phyloP scores from a whole-genome alignment of 495 filamentous ascomycete genomes.

The Penicillium taxi region DNA sequence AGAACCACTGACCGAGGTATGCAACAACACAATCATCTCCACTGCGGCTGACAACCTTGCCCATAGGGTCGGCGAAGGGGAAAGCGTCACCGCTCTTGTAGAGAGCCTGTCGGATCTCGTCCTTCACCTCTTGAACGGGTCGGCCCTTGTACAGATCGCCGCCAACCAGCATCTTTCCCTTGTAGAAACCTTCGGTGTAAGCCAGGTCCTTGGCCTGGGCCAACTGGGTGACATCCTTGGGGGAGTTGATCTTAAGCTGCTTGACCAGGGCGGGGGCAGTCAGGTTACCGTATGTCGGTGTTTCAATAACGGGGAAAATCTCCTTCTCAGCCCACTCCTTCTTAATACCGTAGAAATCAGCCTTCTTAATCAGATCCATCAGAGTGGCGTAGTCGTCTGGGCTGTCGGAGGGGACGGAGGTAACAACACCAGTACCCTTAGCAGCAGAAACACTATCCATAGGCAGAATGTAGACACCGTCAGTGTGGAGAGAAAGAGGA shows the following conservation, averaged over 20 bases:
- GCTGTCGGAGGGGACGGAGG: conserved; percentile 88
- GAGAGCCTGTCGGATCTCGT: conserved; percentile 72
- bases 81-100: conserved; percentile 77
- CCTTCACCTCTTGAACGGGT: conserved; percentile 77
- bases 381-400: conserved; percentile 93
- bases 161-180: conserved; percentile 82
- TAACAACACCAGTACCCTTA: conserved; percentile 96
- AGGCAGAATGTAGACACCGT: conserved; percentile 78
- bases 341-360: conserved; percentile 94
- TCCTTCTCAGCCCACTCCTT: conserved; percentile 94
- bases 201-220: conserved; percentile 91
- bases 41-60: conserved; percentile 74
- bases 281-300: conserved; percentile 79
- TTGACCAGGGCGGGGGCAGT: conserved; percentile 78
- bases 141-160: conserved; percentile 87
- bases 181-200: conserved; percentile 97
- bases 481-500: conserved; percentile 78
- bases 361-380: conserved; percentile 83
- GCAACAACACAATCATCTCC: conserved; percentile 89
- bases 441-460: conserved; percentile 88
- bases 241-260: conserved; percentile 90
- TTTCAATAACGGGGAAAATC: conserved; percentile 81
- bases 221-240: conserved; percentile 85
- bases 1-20: conserved; percentile 91
- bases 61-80: conserved; percentile 87